Evolutionary conservation across 2,329 filamentous ascomycete species (phyloP).

Genomic region (Fonsecaea erecta): DNA sequence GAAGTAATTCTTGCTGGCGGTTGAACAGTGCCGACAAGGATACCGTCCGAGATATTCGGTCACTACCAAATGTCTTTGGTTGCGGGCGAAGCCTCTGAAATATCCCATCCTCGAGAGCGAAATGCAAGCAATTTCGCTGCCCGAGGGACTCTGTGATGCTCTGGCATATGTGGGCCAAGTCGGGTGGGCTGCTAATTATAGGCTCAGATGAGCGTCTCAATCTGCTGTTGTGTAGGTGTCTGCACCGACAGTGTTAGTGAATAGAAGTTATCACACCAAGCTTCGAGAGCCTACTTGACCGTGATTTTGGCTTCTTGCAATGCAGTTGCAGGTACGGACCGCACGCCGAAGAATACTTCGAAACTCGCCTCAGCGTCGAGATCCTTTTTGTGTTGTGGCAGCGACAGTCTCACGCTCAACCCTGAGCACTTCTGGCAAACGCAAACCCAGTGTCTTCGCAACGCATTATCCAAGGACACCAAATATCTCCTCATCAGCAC

Average conservation of each 20-base stretch:
- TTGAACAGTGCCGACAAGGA: constrained; percentile 17
- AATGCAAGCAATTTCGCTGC: constrained; percentile 19
- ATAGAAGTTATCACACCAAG: constrained; percentile 4
- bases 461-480: constrained; percentile 38
- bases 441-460: constrained; percentile 38
- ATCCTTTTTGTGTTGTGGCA: constrained; percentile 13
- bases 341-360: constrained; percentile 11
- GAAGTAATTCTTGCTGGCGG: constrained; percentile 17
- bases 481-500: constrained; percentile 39
- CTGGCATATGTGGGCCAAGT: constrained; percentile 11
- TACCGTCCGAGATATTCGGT: constrained; percentile 13
- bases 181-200: constrained; percentile 9
- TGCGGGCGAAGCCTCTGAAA: constrained; percentile 17
- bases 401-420: constrained; percentile 11
- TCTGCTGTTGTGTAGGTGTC: constrained; percentile 7
- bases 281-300: constrained; percentile 9
- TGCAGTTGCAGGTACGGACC: constrained; percentile 6
- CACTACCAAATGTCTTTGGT: constrained; percentile 17
- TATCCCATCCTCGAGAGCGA: constrained; percentile 17
- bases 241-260: constrained; percentile 6
- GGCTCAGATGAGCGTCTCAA: constrained; percentile 8
- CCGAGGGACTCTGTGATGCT: constrained; percentile 17
- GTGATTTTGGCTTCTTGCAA: constrained; percentile 11
- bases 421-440: constrained; percentile 12
- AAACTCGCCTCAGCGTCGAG: constrained; percentile 12